These are phyloP conservation scores for Saccharomyces kudriavzevii DNA, from an alignment of 805 yeast species.

Conservation along the genomic window DNA sequence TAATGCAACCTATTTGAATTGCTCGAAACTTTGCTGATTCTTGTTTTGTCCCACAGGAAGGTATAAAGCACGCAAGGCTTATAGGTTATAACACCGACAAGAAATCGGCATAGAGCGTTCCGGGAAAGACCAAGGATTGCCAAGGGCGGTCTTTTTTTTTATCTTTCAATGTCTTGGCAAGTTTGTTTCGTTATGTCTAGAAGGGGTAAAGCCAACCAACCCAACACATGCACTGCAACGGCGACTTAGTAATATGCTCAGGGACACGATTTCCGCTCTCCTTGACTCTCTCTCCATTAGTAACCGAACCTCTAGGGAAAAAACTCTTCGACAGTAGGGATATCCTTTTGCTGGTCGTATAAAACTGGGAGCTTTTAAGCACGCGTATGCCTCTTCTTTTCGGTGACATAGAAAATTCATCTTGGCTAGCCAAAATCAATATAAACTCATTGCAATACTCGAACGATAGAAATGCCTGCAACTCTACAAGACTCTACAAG, in stretches of 20 bases:
- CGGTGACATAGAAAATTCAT: background rate
- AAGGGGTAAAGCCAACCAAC: background rate
- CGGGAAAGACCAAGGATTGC: background rate
- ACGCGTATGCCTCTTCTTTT: background rate
- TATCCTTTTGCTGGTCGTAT: background rate
- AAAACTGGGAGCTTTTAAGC: background rate
- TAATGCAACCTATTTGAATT: background rate
- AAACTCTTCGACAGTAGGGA: background rate
- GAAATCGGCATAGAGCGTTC: background rate
- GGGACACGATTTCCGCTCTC: background rate
- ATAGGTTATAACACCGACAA: background rate
- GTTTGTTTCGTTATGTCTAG: background rate
- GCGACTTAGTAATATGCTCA: background rate
- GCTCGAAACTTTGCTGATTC: background rate
- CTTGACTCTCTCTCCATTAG: background rate
- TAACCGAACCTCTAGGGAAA: background rate
- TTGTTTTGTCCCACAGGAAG: background rate
- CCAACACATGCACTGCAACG: background rate
- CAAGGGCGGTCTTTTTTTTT: background rate
- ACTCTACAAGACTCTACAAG: constrained; percentile 10
- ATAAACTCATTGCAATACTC: background rate
- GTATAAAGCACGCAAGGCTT: background rate
- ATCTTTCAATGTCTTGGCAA: background rate
- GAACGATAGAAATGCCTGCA: background rate
- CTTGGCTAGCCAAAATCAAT: background rate